phyloP scores from a whole-genome alignment of 148 eudicot genomes.

The Amaranthus cruentus region DNA sequence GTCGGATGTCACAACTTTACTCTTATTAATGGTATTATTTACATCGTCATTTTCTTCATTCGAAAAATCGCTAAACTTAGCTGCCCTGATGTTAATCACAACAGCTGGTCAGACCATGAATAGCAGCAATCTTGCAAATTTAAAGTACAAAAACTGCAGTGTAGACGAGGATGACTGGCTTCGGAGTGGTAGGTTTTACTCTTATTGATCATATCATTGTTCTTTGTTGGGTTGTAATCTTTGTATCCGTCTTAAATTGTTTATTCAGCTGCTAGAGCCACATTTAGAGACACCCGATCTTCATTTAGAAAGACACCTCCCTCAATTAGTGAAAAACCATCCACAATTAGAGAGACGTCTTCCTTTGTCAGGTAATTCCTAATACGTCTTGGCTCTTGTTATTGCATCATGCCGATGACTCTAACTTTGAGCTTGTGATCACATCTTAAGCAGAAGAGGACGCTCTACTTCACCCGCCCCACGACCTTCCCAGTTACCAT shows the following conservation, averaged over 20 bases:
- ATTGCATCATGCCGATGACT: not conserved
- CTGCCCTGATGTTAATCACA: constrained; percentile 6
- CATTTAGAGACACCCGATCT: constrained; percentile 27
- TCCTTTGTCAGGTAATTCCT: constrained; percentile 45
- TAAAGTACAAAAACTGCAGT: constrained; percentile 51
- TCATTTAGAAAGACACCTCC: constrained; percentile 37
- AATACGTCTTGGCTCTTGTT: not conserved
- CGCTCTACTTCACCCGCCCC: constrained; percentile 66
- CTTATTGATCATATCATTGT: not conserved
- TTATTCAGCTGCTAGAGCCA: constrained; percentile 59
- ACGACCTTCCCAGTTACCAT: constrained; percentile 41
- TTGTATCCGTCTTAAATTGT: constrained; percentile 3
- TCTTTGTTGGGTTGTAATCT: not conserved
- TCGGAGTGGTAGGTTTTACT: constrained; percentile 49
- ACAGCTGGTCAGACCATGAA: constrained; percentile 73
- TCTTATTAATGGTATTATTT: too few species aligned
- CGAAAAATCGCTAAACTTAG: not conserved
- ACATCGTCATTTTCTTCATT: not conserved
- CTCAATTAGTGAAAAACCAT: constrained; percentile 35
- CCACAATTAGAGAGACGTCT: constrained; percentile 20
- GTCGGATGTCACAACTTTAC: too few species aligned
- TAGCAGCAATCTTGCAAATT: constrained; percentile 32
- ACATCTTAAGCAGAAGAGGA: constrained; percentile 45
- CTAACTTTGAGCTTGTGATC: not conserved
- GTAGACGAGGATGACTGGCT: constrained; percentile 74